Evolutionary conservation across 257 asterid species (phyloP).

Genomic region (Nicotiana attenuata): DNA sequence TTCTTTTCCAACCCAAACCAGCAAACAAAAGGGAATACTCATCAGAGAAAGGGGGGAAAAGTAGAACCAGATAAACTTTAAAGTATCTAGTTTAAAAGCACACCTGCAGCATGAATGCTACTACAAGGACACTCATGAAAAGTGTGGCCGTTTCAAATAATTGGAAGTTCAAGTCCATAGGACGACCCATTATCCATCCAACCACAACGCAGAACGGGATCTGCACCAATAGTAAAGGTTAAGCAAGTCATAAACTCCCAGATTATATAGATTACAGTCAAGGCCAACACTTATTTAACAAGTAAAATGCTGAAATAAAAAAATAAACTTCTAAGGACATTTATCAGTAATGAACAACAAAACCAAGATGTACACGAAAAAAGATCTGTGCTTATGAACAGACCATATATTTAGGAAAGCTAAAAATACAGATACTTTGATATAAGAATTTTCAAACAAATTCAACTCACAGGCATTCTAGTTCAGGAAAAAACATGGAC

Average conservation of each 20-base stretch:
- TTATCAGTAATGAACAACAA: neutral
- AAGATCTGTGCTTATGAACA: neutral
- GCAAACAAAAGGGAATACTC: neutral
- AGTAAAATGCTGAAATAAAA: neutral
- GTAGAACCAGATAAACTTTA: neutral
- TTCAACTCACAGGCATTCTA: neutral
- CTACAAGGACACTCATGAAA: slow-evolving; percentile 75
- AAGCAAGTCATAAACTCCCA: neutral
- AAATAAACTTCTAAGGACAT: neutral
- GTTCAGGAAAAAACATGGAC: neutral
- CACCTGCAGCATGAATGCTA: slow-evolving; percentile 77
- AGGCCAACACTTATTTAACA: neutral
- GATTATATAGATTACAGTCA: neutral
- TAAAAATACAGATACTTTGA: neutral
- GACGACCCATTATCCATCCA: slow-evolving; percentile 69
- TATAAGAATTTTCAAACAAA: neutral
- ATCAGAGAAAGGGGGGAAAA: neutral
- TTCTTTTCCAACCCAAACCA: neutral
- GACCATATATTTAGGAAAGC: neutral
- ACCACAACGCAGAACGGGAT: slow-evolving; percentile 71
- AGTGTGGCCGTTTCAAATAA: slow-evolving; percentile 74
- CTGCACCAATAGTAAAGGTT: slow-evolving; percentile 22
- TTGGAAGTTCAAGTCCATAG: slow-evolving; percentile 78
- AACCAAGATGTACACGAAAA: neutral
- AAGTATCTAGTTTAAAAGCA: neutral